Percentiles rank a stretch among this genome's conserved stretches.
phyloP scores from a whole-genome alignment of 1,139 yeast species.

The Spencermartinsiella ligniputridi region DNA sequence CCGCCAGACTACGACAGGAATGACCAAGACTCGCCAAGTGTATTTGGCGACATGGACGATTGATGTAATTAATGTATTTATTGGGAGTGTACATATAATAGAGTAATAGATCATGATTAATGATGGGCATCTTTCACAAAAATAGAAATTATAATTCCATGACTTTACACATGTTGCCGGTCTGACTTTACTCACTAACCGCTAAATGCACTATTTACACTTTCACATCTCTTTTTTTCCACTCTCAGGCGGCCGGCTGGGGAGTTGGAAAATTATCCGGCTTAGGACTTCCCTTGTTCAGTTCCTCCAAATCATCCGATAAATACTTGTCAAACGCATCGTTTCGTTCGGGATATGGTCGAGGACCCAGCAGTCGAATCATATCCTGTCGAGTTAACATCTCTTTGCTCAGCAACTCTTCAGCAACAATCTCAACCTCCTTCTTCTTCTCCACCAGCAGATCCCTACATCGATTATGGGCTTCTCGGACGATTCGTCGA shows the following conservation, averaged over 20 bases:
- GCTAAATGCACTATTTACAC: conserved; percentile 3
- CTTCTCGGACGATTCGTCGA: conserved; percentile 71
- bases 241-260: conserved; percentile 1
- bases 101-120: no score
- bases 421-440: conserved; percentile 81
- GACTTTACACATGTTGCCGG: neutral
- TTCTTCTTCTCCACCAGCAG: conserved; percentile 65
- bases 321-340: conserved; percentile 90
- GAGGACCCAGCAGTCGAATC: conserved; percentile 77
- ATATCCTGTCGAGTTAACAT: conserved; percentile 87
- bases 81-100: neutral
- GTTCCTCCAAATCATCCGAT: conserved; percentile 17
- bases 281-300: neutral
- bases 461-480: conserved; percentile 64
- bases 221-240: no score
- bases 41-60: conserved; percentile 30
- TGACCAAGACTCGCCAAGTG: conserved; percentile 17
- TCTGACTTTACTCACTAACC: neutral
- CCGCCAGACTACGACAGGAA: conserved; percentile 10
- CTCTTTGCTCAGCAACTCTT: conserved; percentile 76
- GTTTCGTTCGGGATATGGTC: conserved; percentile 86
- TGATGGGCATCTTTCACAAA: no score
- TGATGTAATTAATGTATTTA: conserved; percentile 8
- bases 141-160: neutral
- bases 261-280: neutral